Conservation (phyloP, 139 green algal species). For the Micractinium conductrix region DNA sequence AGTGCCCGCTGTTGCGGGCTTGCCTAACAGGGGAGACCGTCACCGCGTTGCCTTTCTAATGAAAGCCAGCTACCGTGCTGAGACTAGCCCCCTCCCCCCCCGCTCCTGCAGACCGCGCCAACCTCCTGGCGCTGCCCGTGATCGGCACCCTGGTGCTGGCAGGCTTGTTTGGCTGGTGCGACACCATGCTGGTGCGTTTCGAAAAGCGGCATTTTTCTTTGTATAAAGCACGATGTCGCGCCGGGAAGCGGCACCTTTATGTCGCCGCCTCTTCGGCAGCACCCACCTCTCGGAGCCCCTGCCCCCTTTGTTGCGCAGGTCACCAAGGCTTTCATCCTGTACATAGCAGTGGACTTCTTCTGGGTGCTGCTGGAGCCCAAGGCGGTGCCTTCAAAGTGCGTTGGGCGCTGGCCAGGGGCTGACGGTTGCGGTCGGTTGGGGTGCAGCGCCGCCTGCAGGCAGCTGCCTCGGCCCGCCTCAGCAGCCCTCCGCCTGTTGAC, state of each 20-base stretch:
- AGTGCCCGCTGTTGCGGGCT: not conserved
- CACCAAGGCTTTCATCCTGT: constrained; percentile 31
- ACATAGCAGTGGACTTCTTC: constrained; percentile 20
- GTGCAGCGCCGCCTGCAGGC: no score
- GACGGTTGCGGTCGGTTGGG: no score
- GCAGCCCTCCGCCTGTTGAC: no score
- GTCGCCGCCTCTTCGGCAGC: not conserved
- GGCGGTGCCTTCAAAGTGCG: constrained; percentile 24
- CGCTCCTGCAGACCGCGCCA: constrained; percentile 23
- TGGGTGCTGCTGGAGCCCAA: constrained; percentile 16
- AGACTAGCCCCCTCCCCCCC: not conserved
- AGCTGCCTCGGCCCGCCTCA: no score
- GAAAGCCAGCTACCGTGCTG: not conserved
- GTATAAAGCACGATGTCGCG: no score
- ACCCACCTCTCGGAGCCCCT: not conserved
- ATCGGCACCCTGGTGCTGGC: constrained; percentile 25
- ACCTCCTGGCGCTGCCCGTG: constrained; percentile 23
- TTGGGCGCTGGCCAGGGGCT: no score
- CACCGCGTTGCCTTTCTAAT: no score
- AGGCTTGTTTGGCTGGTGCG: not conserved
- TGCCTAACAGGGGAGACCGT: no score
- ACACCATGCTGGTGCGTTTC: constrained; percentile 23
- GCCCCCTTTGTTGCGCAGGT: not conserved
- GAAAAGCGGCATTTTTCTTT: no score
- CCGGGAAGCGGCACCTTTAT: not conserved